Percentiles rank a stretch among this genome's conserved stretches.
These are phyloP conservation scores for Lolium rigidum DNA, from an alignment of 176 grass and related monocot species.

Conservation along the genomic window DNA sequence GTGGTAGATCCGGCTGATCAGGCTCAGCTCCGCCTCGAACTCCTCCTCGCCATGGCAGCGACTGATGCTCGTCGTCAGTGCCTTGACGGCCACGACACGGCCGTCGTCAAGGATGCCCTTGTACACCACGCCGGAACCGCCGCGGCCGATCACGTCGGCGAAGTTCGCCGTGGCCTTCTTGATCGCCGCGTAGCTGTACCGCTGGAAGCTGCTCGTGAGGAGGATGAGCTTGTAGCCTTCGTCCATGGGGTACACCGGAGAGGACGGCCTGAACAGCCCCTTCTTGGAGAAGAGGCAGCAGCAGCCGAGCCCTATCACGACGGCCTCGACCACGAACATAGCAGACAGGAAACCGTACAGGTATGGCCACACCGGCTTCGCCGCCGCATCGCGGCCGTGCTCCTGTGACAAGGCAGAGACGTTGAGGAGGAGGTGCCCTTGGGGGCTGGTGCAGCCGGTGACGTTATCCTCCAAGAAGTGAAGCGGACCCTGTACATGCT, in stretches of 20 bases:
- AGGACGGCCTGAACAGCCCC: slow-evolving; percentile 40
- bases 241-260: slow-evolving; percentile 14
- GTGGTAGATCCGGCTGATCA: slow-evolving; percentile 67
- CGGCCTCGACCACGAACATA: slow-evolving; percentile 48
- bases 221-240: slow-evolving; percentile 62
- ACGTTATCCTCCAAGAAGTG: background rate
- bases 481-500: background rate
- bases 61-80: slow-evolving; percentile 37
- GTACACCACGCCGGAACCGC: slow-evolving; percentile 60
- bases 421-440: background rate
- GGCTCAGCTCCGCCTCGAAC: slow-evolving; percentile 57
- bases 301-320: slow-evolving; percentile 50
- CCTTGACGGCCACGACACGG: slow-evolving; percentile 56
- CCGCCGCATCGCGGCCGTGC: background rate
- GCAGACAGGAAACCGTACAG: slow-evolving; percentile 55
- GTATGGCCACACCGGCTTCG: slow-evolving; percentile 42
- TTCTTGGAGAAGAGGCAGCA: slow-evolving; percentile 53
- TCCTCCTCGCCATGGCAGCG: slow-evolving; percentile 52
- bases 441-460: background rate
- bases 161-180: slow-evolving; percentile 60
- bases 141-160: slow-evolving; percentile 44
- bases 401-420: background rate
- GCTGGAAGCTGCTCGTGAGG: slow-evolving; percentile 42
- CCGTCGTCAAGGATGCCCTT: slow-evolving; percentile 44
- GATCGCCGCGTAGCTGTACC: slow-evolving; percentile 55